A percentile compares a stretch with the other conserved stretches of the same genome.
Conservation (phyloP, 2,329 filamentous ascomycete genomes). For the Neofusicoccum sp. region DNA sequence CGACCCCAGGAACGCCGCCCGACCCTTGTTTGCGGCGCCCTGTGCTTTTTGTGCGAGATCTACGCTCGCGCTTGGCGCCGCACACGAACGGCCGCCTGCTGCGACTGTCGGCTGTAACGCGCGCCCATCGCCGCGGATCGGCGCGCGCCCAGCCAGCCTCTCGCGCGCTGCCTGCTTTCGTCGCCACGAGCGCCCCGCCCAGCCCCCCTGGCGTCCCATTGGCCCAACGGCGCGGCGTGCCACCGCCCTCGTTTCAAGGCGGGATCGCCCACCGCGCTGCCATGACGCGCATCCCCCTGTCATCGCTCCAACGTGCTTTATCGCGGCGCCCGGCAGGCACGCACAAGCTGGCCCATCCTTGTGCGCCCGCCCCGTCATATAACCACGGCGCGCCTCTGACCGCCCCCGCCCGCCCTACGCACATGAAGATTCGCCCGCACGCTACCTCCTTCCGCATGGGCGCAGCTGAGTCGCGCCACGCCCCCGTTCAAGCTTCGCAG, state of each 20-base stretch:
- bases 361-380: conserved; percentile 12
- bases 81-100: conserved; percentile 11
- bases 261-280: conserved; percentile 12
- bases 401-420: conserved; percentile 12
- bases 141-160: conserved; percentile 1
- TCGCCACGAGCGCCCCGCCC: conserved; percentile 10
- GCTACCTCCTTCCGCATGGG: conserved; percentile 10
- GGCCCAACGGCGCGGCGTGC: conserved; percentile 5
- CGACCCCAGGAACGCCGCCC: conserved; percentile 13
- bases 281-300: conserved; percentile 12
- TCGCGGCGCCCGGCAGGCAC: conserved; percentile 13
- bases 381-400: conserved; percentile 7
- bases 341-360: neutral
- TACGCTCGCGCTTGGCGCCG: neutral
- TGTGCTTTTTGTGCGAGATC: conserved; percentile 14
- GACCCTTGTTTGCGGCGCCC: conserved; percentile 13
- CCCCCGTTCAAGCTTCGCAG: neutral
- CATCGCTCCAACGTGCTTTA: conserved; percentile 15
- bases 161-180: conserved; percentile 1
- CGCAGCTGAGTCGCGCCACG: neutral
- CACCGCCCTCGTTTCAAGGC: conserved; percentile 15
- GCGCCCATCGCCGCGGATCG: conserved; percentile 9
- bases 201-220: neutral
- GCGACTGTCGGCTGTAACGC: conserved; percentile 5
- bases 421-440: conserved; percentile 12